These are phyloP conservation scores for Wilcoxina mikolae DNA, from an alignment of 495 filamentous ascomycete genomes.

Conservation along the genomic window DNA sequence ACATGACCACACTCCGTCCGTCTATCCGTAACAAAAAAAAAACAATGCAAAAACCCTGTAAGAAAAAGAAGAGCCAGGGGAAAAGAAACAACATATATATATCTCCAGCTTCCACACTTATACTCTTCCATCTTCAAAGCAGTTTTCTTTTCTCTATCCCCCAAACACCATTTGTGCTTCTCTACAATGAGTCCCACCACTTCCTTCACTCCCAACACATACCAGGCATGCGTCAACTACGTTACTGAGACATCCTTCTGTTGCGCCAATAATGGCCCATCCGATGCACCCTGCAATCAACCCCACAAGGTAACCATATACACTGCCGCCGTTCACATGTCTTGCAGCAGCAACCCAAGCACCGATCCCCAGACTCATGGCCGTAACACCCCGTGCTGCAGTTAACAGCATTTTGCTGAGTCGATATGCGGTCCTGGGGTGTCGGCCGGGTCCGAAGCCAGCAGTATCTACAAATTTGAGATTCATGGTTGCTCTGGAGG, in stretches of 20 bases:
- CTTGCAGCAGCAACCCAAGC: conserved; percentile 91
- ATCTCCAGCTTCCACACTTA: background rate
- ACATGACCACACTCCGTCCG: no score
- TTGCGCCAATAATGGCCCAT: conserved; percentile 87
- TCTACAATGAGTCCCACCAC: conserved; percentile 34
- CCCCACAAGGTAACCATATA: conserved; percentile 90
- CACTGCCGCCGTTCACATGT: conserved; percentile 56
- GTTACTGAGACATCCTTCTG: conserved; percentile 81
- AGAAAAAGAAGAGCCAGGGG: background rate
- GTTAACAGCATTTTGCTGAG: conserved; percentile 85
- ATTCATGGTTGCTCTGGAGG: conserved; percentile 60
- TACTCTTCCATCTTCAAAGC: no score
- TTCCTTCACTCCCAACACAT: conserved; percentile 76
- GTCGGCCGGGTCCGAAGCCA: conserved; percentile 32
- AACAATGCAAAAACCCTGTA: background rate
- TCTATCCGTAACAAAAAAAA: no score
- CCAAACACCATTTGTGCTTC: conserved; percentile 49
- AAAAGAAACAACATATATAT: background rate
- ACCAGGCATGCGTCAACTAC: conserved; percentile 85
- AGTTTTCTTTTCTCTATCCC: conserved; percentile 29
- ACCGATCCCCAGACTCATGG: conserved; percentile 77
- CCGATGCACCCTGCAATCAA: conserved; percentile 83
- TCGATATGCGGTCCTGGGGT: conserved; percentile 47
- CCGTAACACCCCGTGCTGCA: conserved; percentile 78
- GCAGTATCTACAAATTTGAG: conserved; percentile 55